These are phyloP conservation scores for Syncephalastrum sp. DNA, from an alignment of 371 early-diverging fungal genomes.

Conservation along the genomic window DNA sequence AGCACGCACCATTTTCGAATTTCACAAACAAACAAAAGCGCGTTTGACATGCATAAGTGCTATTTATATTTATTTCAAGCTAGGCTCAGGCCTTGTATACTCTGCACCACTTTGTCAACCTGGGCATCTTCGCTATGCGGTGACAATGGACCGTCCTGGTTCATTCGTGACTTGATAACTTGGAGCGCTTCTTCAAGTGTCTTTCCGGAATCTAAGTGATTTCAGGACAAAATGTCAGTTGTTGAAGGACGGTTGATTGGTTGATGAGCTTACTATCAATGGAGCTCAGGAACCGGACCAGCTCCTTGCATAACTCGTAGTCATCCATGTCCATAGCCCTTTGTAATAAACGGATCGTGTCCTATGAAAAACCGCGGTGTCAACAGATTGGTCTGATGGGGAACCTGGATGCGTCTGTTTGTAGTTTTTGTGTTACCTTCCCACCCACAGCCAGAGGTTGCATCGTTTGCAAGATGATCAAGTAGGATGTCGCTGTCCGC, in stretches of 20 bases:
- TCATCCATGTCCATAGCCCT: constrained; percentile 75
- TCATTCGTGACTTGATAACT: constrained; percentile 36
- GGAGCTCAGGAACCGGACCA: constrained; percentile 77
- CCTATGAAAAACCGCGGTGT: constrained; percentile 25
- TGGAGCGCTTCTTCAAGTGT: constrained; percentile 41
- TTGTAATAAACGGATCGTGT: constrained; percentile 71
- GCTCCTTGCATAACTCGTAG: constrained; percentile 79
- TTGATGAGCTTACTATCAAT: constrained; percentile 63
- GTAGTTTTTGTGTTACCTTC: constrained; percentile 34
- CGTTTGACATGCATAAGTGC: not conserved
- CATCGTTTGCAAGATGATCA: constrained; percentile 84
- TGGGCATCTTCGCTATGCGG: constrained; percentile 28
- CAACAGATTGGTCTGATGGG: not conserved
- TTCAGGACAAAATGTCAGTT: no score
- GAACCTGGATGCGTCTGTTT: not conserved
- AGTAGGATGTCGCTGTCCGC: constrained; percentile 80
- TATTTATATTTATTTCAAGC: constrained; percentile 1
- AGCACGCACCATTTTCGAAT: no score
- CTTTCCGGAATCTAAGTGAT: constrained; percentile 35
- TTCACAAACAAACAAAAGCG: not conserved
- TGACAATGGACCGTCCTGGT: constrained; percentile 19
- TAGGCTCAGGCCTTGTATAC: constrained; percentile 21
- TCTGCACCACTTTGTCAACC: constrained; percentile 32
- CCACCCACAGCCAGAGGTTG: constrained; percentile 69
- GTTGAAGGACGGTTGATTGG: no score